Evolutionary conservation across 1,139 yeast species (phyloP), one percentile per base, ranked within the genome.

Genomic region (Saccharomycopsis crataegensis): DNA sequence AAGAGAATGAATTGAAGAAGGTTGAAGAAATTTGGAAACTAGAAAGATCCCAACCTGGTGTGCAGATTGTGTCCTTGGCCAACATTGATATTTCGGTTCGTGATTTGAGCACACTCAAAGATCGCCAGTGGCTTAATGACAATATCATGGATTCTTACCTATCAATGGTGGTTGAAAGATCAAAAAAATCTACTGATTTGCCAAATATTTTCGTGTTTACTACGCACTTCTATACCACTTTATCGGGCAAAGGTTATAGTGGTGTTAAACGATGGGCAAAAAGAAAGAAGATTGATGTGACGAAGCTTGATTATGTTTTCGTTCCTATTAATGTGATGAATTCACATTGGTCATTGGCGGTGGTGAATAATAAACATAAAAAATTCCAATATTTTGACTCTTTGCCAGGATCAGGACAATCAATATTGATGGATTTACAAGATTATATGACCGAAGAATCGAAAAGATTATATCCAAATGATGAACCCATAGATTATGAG

Each of bases 271-370:
- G 94, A 59, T 93, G 99, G 99, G 87, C 96, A 55, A 88, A 84
- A 62, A 77, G 96, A 53, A 84, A 86, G 58, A 86, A 88, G 62
- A 75, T 84, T 45, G 79, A 84, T 59, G 81, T 91, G 9, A 75
- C 81, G 7, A 74, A 78, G 43, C 70, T 85, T 59, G 84, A 83
- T 47, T 72, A 78, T 57, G 75, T 94, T 7, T 75, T 93, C 60
- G 83, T 87, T 6, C 99, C 99, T 0, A 83, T 93, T 33, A 93
- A 93, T 64, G 74, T 88, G 36, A 77, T 80, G 68, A 82, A 84
- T 54, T 79, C 93, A 1, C 99, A 93, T 67, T 93, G 99, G 99
- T 94, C 96, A 4, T 70, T 91, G 47, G 91, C 95, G 0, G 84
- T 85, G 33, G 76, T 93, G 40, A 84, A 93, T 66, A 79, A 89